Percentiles rank a stretch among this genome's conserved stretches.
Evolutionary conservation across 2,329 filamentous ascomycete species (phyloP).

Genomic region (Thelonectria discophora): DNA sequence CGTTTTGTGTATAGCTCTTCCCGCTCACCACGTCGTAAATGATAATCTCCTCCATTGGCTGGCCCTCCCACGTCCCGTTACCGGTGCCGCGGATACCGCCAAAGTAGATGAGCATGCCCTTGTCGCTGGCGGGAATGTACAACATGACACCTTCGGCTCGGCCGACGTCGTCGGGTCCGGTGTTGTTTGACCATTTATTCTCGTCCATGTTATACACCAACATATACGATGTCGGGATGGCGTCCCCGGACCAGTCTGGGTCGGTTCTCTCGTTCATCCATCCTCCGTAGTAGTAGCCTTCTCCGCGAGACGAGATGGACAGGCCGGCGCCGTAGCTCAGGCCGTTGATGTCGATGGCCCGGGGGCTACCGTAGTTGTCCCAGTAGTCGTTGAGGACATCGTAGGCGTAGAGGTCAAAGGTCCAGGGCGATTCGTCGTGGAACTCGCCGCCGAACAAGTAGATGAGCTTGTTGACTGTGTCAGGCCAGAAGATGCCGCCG

Average conservation of each 20-base stretch:
- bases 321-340: conserved; percentile 67
- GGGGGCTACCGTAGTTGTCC: conserved; percentile 56
- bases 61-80: conserved; percentile 57
- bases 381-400: conserved; percentile 66
- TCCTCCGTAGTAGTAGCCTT: conserved; percentile 70
- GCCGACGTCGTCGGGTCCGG: conserved; percentile 60
- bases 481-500: conserved; percentile 64
- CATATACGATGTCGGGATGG: conserved; percentile 60
- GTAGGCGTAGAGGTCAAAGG: conserved; percentile 64
- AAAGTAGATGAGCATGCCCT: conserved; percentile 68
- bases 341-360: conserved; percentile 50
- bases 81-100: conserved; percentile 64
- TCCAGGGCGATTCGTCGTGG: conserved; percentile 54
- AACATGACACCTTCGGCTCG: conserved; percentile 69
- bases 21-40: conserved; percentile 67
- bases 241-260: conserved; percentile 55
- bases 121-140: conserved; percentile 67
- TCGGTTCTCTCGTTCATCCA: conserved; percentile 65
- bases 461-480: conserved; percentile 69
- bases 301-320: conserved; percentile 61
- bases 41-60: conserved; percentile 61
- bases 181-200: conserved; percentile 61
- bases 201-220: conserved; percentile 65
- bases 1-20: conserved; percentile 67
- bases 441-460: conserved; percentile 71